Conservation (phyloP, 2,329 filamentous ascomycete species). For the Tolypocladium sp. region DNA sequence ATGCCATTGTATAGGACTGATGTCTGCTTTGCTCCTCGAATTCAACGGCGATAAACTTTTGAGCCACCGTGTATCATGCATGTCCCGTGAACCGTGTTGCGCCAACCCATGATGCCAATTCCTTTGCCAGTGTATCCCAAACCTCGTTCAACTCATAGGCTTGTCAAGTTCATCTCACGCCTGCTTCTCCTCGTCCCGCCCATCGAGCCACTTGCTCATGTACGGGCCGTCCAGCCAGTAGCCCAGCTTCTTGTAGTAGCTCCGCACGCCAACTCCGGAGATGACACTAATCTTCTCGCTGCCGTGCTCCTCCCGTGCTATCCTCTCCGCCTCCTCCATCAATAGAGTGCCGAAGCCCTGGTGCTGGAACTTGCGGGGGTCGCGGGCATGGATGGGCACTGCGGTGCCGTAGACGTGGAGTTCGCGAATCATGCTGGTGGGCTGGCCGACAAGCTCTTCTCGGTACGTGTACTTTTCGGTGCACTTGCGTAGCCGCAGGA, state of each 20-base stretch:
- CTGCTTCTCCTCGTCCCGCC: conserved; percentile 17
- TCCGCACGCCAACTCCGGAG: conserved; percentile 91
- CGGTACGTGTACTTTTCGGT: conserved; percentile 87
- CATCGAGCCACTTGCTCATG: conserved; percentile 58
- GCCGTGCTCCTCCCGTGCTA: conserved; percentile 87
- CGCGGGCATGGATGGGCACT: conserved; percentile 91
- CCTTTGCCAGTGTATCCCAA: neutral
- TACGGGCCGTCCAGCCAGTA: conserved; percentile 92
- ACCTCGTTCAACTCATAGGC: neutral
- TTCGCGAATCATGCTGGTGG: conserved; percentile 85
- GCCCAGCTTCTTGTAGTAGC: conserved; percentile 88
- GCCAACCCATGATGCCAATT: neutral
- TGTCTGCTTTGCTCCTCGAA: neutral
- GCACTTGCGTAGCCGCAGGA: conserved; percentile 84
- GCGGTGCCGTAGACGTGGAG: conserved; percentile 95
- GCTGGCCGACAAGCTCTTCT: conserved; percentile 74
- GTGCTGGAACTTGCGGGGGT: conserved; percentile 96
- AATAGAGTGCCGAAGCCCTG: conserved; percentile 92
- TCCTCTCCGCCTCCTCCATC: conserved; percentile 97
- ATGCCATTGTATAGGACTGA: neutral
- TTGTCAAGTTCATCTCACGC: neutral
- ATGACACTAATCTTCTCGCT: conserved; percentile 95
- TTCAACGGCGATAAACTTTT: neutral
- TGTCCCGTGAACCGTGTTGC: neutral
- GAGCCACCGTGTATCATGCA: neutral